Base-by-base conservation (phyloP, 352 stramenopile species). In the Hyaloperonospora brassicae region DNA sequence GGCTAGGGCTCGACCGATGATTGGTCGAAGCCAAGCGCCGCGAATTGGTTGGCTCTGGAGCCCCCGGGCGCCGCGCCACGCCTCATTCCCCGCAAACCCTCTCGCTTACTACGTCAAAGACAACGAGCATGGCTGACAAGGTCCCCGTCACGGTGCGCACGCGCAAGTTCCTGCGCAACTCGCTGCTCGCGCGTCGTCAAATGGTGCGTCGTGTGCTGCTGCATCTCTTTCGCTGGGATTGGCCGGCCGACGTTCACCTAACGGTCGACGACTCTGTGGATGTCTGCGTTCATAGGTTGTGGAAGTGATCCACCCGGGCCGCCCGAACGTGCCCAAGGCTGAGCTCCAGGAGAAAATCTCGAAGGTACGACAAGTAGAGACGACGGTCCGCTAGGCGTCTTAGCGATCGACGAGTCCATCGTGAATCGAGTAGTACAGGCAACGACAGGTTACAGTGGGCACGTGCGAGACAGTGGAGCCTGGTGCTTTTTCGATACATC, bases 141-240 rank as follows among this genome's bases (percentile, higher is more conserved):
- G 75, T 83, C 70, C 85, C 93, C 68, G 95, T 99, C 69, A 97
- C 96, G 57, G 95, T 99, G 64, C 95, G 97, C 76, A 98, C 96
- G 66, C 93, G 96, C 75, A 99, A 99, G 87, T 99, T 99, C 82
- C 92, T 98, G 65, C 83, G 90, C 70, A 99, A 99, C 87, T 87
- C 90, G 50, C 92, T 99, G 61, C 82, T 99, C 57, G 79, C 90
- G 59, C 83, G 97, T 71, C 96, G 94, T 71, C 96, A 99, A 91
- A 97, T 99, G 79, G 86, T 98, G 68, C 62, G 25, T 43, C 61
- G 30, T 36, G 21, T 44, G 22, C 24, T 49, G 11, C 24, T 49
- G 11, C 40, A 34, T 17, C 21, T 39, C 25, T 23, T 23, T n/a
- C n/a, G 12, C 14, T 34, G 5, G 22, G 0, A 17, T 17, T 17